Percentiles rank a stretch among this genome's conserved stretches.
phyloP scores from a whole-genome alignment of 768 basidiomycete species.

The Pleurotus citrinopileatus region DNA sequence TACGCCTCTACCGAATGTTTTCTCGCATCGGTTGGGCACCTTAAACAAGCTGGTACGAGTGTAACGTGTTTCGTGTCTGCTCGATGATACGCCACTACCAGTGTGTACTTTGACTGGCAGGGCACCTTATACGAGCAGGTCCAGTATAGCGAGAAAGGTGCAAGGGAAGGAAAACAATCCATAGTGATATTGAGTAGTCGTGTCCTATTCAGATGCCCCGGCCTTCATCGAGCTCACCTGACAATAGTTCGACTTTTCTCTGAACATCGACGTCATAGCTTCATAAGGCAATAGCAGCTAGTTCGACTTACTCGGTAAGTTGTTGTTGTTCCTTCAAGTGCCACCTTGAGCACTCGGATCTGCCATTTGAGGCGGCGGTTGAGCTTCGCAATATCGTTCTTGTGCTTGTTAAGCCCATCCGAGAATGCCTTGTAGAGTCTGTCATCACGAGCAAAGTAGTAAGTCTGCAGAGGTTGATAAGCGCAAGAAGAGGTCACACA shows the following conservation, averaged over 20 bases:
- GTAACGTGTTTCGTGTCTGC: conserved; percentile 48
- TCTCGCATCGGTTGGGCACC: not conserved
- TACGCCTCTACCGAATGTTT: conserved; percentile 4
- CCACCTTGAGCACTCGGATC: conserved; percentile 55
- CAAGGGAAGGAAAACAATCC: not conserved
- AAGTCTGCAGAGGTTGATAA: too few relatives aligned
- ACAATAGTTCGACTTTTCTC: conserved; percentile 64
- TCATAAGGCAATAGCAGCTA: not conserved
- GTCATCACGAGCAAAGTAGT: conserved; percentile 92
- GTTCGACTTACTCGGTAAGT: conserved; percentile 57
- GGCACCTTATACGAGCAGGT: conserved; percentile 86
- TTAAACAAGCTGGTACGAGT: not conserved
- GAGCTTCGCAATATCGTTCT: conserved; percentile 43
- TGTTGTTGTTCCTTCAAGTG: conserved; percentile 62
- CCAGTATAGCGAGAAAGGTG: conserved; percentile 5
- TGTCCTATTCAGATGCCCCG: conserved; percentile 39
- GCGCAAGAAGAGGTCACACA: not conserved
- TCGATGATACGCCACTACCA: conserved; percentile 76
- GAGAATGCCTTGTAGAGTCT: conserved; percentile 74
- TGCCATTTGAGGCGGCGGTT: conserved; percentile 69
- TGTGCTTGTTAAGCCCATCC: conserved; percentile 43
- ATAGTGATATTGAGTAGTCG: not conserved
- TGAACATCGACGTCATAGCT: conserved; percentile 17
- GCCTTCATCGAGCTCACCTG: conserved; percentile 62
- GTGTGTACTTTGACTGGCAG: conserved; percentile 55